Base-by-base conservation (phyloP, 192 early-diverging fungal genomes). In the Gaertneriomyces semiglobifer region DNA sequence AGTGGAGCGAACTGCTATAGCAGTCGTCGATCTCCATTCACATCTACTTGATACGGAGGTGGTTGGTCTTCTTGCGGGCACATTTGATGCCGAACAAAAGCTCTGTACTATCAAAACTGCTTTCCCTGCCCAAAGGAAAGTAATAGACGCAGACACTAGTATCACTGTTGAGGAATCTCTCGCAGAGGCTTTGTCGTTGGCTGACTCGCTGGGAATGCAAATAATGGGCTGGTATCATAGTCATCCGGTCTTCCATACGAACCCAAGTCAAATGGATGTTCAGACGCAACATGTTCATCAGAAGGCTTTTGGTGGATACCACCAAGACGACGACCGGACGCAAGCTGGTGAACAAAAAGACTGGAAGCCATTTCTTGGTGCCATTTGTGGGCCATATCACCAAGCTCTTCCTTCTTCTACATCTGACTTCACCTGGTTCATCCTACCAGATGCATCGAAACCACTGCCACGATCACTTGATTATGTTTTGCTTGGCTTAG, bases 181-280 rank as follows among this genome's bases (percentile, higher is more conserved):
- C 25, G 75, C 92, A 58, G 89, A 88, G 40, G 89, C 88, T 6
- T 81, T 90, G 1, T 81, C 88, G 44, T 74, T 84, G 73, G 92
- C 94, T 72, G 82, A 83, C 40, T 81, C 85, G 16, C 70, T 77
- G 6, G 84, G 89, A 7, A 77, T 96, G 81, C 71, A 77, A 39
- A 88, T 96, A 7, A 90, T 96, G 4, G 94, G 94, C 46, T 96
- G 94, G 94, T 96, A 96, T 75, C 94, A 96, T 75, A 91, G 89
- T 19, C 94, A 96, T 71, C 94, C 94, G 6, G 89, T 88, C 1
- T 94, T 94, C 79, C 74, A 81, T 4, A 92, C 94, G 5, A 89
- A 93, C 52, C 94, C 94, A 38, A 90, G 88, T 41, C 74, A 89
- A n/a, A 86, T 94, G 33, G 94, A 96, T 70, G 82, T 95, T 66